Evolutionary conservation across 78 protist genomes (phyloP), one percentile per base, ranked within the genome.

Genomic region (Chrysochromulina tobinii): DNA sequence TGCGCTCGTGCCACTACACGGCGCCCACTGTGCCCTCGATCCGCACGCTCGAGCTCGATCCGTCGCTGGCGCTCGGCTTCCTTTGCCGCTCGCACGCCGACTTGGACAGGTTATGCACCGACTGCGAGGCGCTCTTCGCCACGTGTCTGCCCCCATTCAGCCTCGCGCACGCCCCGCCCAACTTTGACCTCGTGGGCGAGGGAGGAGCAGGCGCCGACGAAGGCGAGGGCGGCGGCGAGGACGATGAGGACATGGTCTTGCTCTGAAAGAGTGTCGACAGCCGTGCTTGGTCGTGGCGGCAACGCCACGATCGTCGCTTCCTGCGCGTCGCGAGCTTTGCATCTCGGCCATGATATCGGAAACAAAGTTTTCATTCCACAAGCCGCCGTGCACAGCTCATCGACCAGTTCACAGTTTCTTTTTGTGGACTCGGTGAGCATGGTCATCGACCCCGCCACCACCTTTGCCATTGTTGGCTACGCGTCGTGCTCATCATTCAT

Each of bases 31-130:
- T 69, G 59, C 69, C 66, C 15, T 0, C 5, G 50, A 1, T 87
- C 38, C 77, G 20, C 18, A 12, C 68, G 7, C 48, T 0, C 27
- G 87, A 87, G 51, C 1, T 87, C 61, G 90, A 87, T 61, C 90
- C 90, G 61, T 72, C 87, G 15, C 58, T 87, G 48, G 58, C 90
- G 48, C 51, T 69, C 79, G 90, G 81, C 58, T 87, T 87, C 79
- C 79, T 87, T 18, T 66, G 72, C 77, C 5, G 20, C 25, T 5
- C 17, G 25, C 57, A 25, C n/a, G 48, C 12, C 48, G 61, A 53
- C 4, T 77, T 77, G 25, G 83, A 75, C 59, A 58, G 14, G 59
- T 23, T 75, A 18, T 75, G 83, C 57, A 58, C 11, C 59, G 27
- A 8, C 59, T 50, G 59, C 83, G 58, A 54, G 59, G 3, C 12